These are phyloP conservation scores for Sarcodon sp. DNA, from an alignment of 768 basidiomycete genomes.

Conservation along the genomic window DNA sequence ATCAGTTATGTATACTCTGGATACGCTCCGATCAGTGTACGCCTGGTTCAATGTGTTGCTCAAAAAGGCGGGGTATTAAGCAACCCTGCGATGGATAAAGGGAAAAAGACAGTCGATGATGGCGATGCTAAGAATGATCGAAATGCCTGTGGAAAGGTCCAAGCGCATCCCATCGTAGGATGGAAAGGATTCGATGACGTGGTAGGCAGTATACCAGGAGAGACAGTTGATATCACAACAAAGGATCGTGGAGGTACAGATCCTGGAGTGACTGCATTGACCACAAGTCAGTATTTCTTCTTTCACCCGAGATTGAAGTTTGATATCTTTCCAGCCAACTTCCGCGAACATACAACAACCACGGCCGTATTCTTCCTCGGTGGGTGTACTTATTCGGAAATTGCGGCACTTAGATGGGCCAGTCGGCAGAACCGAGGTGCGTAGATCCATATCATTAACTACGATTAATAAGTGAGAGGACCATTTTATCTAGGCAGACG, in stretches of 20 bases:
- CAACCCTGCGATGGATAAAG: conserved; percentile 54
- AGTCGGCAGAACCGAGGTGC: conserved; percentile 71
- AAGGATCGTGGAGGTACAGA: conserved; percentile 16
- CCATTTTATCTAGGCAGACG: conserved; percentile 59
- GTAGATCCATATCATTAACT: conserved; percentile 6
- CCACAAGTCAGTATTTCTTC: too few species aligned
- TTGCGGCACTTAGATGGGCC: conserved; percentile 91
- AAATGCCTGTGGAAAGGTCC: conserved; percentile 36
- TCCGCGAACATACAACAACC: conserved; percentile 54
- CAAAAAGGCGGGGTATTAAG: conserved; percentile 86
- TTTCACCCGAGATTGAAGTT: too few species aligned
- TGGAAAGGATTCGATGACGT: conserved; percentile 98
- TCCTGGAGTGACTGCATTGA: background rate
- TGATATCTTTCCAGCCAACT: conserved; percentile 21
- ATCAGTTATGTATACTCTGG: conserved; percentile 95
- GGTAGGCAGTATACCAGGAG: conserved; percentile 69
- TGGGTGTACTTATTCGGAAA: conserved; percentile 95
- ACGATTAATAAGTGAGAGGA: background rate
- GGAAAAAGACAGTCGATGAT: conserved; percentile 27
- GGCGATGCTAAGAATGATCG: conserved; percentile 24
- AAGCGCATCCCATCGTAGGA: conserved; percentile 85
- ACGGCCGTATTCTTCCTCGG: conserved; percentile 96
- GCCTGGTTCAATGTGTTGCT: conserved; percentile 86
- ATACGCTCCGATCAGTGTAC: conserved; percentile 86
- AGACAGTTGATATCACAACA: conserved; percentile 69